Conservation (phyloP, 2,329 filamentous ascomycete species). For the Calonectria fujianensis region DNA sequence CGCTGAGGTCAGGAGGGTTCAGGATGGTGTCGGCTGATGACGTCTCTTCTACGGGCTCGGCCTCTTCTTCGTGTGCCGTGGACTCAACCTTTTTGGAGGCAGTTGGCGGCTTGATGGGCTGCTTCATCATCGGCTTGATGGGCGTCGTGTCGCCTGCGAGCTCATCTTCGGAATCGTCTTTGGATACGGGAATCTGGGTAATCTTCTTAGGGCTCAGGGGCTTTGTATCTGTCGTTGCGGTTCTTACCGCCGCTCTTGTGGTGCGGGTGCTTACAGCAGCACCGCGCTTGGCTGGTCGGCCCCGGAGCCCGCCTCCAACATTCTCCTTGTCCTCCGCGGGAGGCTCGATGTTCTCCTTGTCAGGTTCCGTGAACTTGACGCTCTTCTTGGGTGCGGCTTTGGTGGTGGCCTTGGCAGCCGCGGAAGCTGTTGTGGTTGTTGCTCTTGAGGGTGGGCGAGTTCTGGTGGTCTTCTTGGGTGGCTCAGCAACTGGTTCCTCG, state of each 20-base stretch:
- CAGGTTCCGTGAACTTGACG: conserved; percentile 78
- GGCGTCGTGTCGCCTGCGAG: conserved; percentile 72
- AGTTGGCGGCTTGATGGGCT: conserved; percentile 70
- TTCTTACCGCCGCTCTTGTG: conserved; percentile 60
- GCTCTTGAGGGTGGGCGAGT: conserved; percentile 56
- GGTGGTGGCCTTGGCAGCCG: conserved; percentile 63
- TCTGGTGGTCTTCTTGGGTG: conserved; percentile 59
- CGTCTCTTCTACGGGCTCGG: conserved; percentile 49
- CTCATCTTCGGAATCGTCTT: conserved; percentile 76
- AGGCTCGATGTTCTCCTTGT: conserved; percentile 78
- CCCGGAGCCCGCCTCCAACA: conserved; percentile 60
- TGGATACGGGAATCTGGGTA: conserved; percentile 71
- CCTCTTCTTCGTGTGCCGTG: conserved; percentile 44
- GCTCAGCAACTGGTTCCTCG: conserved; percentile 54
- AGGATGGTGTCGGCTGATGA: conserved; percentile 56
- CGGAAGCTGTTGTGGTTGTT: conserved; percentile 30
- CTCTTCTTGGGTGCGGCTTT: conserved; percentile 69
- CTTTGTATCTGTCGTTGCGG: conserved; percentile 63
- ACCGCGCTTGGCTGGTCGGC: conserved; percentile 67
- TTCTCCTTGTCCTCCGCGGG: conserved; percentile 61
- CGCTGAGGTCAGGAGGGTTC: conserved; percentile 60
- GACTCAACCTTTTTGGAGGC: conserved; percentile 9
- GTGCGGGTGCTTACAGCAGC: conserved; percentile 56
- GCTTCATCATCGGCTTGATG: conserved; percentile 72
- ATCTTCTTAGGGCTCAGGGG: conserved; percentile 80